Evolutionary conservation across 805 yeast species (phyloP), one percentile per base, ranked within the genome.

Genomic region (Kluyveromyces starmeri): DNA sequence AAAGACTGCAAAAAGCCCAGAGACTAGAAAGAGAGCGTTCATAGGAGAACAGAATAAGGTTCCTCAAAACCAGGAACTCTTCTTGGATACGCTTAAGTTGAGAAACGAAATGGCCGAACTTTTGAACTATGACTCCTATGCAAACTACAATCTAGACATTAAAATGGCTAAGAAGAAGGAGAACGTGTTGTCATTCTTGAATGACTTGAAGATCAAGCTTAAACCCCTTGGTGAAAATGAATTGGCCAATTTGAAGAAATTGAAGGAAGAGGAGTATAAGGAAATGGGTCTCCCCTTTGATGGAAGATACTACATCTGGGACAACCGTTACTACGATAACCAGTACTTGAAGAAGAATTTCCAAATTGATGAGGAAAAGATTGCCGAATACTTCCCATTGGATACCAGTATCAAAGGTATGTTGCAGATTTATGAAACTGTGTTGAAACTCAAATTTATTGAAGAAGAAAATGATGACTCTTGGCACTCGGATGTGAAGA

Each of bases 401-500:
- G 72, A 75, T 31, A 64, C 71, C 11, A 78, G 92, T 2, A 70
- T 83, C 35, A 51, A 57, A 17, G 74, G 76, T 39, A 83, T 84
- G 92, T 62, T 84, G 37, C 61, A 64, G 7, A 71, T 83, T 42
- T 84, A 79, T 53, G 89, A 80, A 54, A 65, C 62, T 2, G 65
- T 84, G 32, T 78, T 84, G 58, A 74, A 73, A 40, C 66, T 84
- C 39, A 74, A 78, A 52, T 82, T 84, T 53, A 68, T 69, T 31
- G 74, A 72, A 48, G 64, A 71, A 21, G 38, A 54, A 10, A 61
- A 61, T 4, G 58, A 58, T 6, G 46, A 55, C 16, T 68, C 71
- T 11, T 84, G 95, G 95, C 88, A 84, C 50, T 71, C 68, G 36
- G 94, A 83, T 52, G 92, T 82, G 12, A 74, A 73, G 42, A 80